phyloP scores from a whole-genome alignment of 169 alveolate species.

The Perkinsus chesapeaki region DNA sequence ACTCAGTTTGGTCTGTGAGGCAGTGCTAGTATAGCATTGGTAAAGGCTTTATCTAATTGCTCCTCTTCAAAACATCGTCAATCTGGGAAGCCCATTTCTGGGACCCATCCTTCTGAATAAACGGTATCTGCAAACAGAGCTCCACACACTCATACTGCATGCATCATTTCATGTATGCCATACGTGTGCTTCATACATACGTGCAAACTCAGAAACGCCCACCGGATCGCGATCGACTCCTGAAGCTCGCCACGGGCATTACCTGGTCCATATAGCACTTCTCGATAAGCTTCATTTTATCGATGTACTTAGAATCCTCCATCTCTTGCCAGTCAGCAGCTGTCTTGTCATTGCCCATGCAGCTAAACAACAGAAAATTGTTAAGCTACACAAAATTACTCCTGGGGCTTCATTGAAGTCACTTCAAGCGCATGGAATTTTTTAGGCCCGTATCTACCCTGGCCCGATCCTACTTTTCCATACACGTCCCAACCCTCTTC shows the following conservation, averaged over 20 bases:
- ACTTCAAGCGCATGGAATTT: neutral
- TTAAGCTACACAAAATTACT: neutral
- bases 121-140: neutral
- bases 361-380: neutral
- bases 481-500: neutral
- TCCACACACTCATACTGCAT: neutral
- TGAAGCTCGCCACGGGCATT: neutral
- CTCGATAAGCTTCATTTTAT: neutral
- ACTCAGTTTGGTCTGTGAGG: too few species aligned
- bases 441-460: neutral
- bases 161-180: neutral
- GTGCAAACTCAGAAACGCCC: too few species aligned
- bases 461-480: neutral
- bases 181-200: neutral
- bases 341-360: neutral
- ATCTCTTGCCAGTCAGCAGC: neutral
- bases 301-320: neutral
- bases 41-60: too few species aligned
- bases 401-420: neutral
- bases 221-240: too few species aligned
- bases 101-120: neutral
- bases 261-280: neutral
- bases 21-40: too few species aligned
- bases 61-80: neutral
- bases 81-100: neutral